phyloP scores from a whole-genome alignment of 23 red algal genomes.

The Gracilaria caudata region DNA sequence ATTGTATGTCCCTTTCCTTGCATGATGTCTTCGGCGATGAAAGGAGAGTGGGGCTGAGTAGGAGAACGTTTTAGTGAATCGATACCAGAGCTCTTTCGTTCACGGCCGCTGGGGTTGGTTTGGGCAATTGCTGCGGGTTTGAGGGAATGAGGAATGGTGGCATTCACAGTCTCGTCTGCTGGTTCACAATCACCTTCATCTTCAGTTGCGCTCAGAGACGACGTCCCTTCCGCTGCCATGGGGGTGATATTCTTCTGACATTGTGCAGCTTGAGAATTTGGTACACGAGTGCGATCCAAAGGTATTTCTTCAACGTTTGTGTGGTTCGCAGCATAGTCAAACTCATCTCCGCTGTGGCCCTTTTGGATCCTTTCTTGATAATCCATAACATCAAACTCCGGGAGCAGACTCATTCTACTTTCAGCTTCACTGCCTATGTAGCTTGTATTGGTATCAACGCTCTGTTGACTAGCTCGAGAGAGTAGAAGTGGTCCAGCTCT shows the following conservation, averaged over 20 bases:
- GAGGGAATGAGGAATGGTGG: neutral
- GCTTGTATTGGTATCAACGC: neutral
- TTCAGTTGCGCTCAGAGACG: constrained; percentile 10
- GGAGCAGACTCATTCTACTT: constrained; percentile 42
- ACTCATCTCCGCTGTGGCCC: constrained; percentile 39
- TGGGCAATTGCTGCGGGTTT: neutral
- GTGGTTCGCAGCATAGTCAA: constrained; percentile 65
- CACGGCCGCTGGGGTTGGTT: constrained; percentile 4
- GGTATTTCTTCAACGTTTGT: constrained; percentile 62
- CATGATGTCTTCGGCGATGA: constrained; percentile 24
- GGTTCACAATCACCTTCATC: constrained; percentile 18
- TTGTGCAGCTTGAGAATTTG: neutral
- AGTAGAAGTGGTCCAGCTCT: neutral
- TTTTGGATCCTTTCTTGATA: constrained; percentile 38
- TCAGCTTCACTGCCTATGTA: constrained; percentile 40
- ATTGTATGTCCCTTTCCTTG: constrained; percentile 5
- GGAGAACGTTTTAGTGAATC: constrained; percentile 2
- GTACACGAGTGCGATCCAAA: neutral
- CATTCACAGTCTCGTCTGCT: constrained; percentile 56
- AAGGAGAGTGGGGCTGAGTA: constrained; percentile 24
- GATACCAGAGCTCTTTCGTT: constrained; percentile 22
- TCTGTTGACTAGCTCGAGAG: constrained; percentile 11
- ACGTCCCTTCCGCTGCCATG: neutral
- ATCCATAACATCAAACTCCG: constrained; percentile 48
- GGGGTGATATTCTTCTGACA: neutral